Evolutionary conservation across 176 grass and related monocot species (phyloP), one percentile per base, ranked within the genome.

Genomic region (Triticum timopheevii): DNA sequence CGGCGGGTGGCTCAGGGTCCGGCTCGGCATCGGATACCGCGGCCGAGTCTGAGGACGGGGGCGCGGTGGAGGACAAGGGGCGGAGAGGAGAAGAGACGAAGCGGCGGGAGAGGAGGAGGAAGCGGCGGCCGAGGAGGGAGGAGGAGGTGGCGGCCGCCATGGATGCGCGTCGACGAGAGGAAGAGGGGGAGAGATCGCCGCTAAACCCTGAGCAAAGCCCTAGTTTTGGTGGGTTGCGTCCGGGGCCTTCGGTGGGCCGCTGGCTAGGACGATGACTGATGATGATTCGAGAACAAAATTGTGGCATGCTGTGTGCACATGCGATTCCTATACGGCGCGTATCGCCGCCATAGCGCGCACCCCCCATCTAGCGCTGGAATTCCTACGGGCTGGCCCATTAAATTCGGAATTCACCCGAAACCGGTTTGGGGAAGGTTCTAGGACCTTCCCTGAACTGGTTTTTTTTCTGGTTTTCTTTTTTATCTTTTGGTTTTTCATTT

Each of bases 201-300:
- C 38, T 80, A 90, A 90, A 86, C 78, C 91, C 91, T 88, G 33
- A 11, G 20, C 64, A 78, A 91, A 92, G 77, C 81, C 91, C 87
- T 93, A 89, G 35, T n/a, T 65, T 71, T 64, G 16, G 44, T n/a
- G 33, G 66, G 68, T 67, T 50, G 50, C 1, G 1, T 63, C 16
- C 7, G 50, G 30, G 83, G 42, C 42, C 42, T 40, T 20, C 2
- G 2, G 54, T 59, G 56, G 56, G 20, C 56, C 56, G 56, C 56
- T 22, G 17, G 52, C 52, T 56, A 56, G 52, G 52, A 20, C 13
- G 13, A 52, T 52, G 49, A 52, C 49, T 35, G 34, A 35, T 10
- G 40, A 42, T 42, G 10, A 42, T 42, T 42, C 42, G 10, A 44
- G 11, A 44, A 44, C 42, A 44, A 44, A 44, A 3, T 44, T 44